These are phyloP conservation scores for Vitellaria paradoxa DNA, from an alignment of 179 eudicot species.

Conservation along the genomic window DNA sequence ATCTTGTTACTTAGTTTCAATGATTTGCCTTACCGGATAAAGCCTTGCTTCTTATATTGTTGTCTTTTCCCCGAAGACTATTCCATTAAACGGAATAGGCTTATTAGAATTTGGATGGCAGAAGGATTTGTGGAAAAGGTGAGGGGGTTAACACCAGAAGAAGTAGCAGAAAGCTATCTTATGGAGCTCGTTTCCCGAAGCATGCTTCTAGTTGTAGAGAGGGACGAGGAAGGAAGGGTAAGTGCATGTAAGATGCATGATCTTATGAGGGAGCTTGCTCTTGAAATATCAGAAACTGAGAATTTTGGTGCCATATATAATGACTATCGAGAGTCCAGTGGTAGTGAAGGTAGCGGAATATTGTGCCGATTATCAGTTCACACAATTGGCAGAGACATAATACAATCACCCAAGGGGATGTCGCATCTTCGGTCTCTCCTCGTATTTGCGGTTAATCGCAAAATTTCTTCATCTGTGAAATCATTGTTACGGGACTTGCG, in stretches of 20 bases:
- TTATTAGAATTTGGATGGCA: slow-evolving; percentile 39
- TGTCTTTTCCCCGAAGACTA: slow-evolving; percentile 32
- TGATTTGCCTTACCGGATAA: slow-evolving; percentile 13
- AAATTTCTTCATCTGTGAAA: neutral
- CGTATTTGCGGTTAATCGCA: neutral
- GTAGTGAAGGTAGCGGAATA: neutral
- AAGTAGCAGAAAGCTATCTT: slow-evolving; percentile 25
- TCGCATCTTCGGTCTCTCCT: slow-evolving; percentile 14
- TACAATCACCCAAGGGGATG: neutral
- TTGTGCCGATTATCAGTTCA: slow-evolving; percentile 18
- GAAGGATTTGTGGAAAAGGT: slow-evolving; percentile 31
- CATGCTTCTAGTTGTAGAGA: slow-evolving; percentile 19
- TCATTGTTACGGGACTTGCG: slow-evolving; percentile 2
- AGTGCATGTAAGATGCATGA: slow-evolving; percentile 29
- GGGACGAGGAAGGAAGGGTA: slow-evolving; percentile 16
- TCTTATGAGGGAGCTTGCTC: slow-evolving; percentile 19
- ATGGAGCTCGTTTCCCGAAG: slow-evolving; percentile 14
- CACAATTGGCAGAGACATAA: neutral
- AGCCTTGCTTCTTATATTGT: slow-evolving; percentile 27
- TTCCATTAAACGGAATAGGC: slow-evolving; percentile 18
- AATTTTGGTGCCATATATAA: slow-evolving; percentile 8
- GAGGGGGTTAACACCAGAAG: slow-evolving; percentile 6
- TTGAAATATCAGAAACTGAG: slow-evolving; percentile 13
- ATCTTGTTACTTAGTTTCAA: slow-evolving; percentile 22
- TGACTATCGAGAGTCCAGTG: neutral